phyloP scores from a whole-genome alignment of 1,284 basidiomycete genomes.

The Ustilago sp. region DNA sequence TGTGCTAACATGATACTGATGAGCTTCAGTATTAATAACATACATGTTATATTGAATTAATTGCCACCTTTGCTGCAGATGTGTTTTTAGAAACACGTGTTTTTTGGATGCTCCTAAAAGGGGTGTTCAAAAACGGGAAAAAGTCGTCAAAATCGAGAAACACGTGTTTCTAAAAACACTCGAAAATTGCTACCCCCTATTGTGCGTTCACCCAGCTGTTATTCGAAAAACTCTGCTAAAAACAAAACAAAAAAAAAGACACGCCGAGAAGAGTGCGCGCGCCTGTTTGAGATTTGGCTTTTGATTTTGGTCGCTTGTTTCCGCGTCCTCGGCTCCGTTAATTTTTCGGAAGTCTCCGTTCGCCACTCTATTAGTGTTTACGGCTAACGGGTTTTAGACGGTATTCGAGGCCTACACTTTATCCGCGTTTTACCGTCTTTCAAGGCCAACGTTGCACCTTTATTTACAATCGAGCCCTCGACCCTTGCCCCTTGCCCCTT shows the following conservation, averaged over 20 bases:
- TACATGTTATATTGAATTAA: no score
- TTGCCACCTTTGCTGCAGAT: no score
- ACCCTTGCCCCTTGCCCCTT: slow-evolving; percentile 21
- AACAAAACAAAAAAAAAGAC: background rate
- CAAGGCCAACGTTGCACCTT: background rate
- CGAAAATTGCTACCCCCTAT: background rate
- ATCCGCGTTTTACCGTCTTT: slow-evolving; percentile 7
- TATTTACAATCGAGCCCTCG: background rate
- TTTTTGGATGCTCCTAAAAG: no score
- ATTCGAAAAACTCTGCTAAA: background rate
- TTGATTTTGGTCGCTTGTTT: slow-evolving; percentile 1
- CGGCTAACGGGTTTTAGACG: background rate
- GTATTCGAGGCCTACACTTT: slow-evolving; percentile 14
- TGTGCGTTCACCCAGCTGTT: slow-evolving; percentile 11
- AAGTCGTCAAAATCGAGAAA: no score
- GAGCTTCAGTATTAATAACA: no score
- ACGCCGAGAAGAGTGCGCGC: background rate
- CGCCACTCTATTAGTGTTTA: background rate
- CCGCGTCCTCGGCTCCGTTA: slow-evolving; percentile 14
- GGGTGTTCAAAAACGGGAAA: no score
- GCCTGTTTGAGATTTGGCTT: background rate
- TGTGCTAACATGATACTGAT: no score
- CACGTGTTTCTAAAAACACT: no score
- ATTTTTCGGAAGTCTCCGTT: slow-evolving; percentile 22
- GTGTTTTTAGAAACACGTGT: no score